Base-by-base conservation (phyloP, 1,284 basidiomycete species). In the Puccinia polysora region DNA sequence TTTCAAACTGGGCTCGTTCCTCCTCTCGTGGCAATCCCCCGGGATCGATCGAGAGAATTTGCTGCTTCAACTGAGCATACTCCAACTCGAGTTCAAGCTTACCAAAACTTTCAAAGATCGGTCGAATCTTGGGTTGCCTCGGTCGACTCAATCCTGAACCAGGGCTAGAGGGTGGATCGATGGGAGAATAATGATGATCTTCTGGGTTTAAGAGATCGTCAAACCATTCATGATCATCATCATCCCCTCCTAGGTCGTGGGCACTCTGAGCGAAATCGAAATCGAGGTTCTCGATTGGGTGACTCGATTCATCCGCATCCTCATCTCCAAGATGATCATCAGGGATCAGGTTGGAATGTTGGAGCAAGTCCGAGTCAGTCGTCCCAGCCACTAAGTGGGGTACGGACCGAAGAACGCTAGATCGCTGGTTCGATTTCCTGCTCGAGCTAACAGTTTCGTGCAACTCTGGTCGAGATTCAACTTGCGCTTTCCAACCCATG, bases 401-500 rank as follows among this genome's bases (percentile, higher is more conserved):
- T 7, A 58, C 36, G 55, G n/a, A n/a, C 40, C n/a, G 10, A n/a
- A 45, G n/a, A 45, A n/a, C 40, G 25, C 45, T n/a, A 49, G 34
- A 55, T 5, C 47, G 47, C 28, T 23, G 14, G 52, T 20, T 10
- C 40, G 30, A 8, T 36, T 49, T 1, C 6, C 47, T 53, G 10
- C 50, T 40, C 23, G 32, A 15, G 18, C 32, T n/a, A 14, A 20
- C n/a, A 6, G 30, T 10, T 23, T 25, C 8, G 28, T 34, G 20
- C 14, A n/a, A 15, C 20, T 32, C 7, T 3, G 25, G 32, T 34
- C 6, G 28, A 32, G 23, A n/a, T 10, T 18, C 45, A 28, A 50
- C 30, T n/a, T 62, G 59, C 5, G 40, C 23, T 14, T 30, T 58
- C 65, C 65, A 68, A 23, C 36, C 65, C 10, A 43, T 32, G 28